Base-by-base conservation (phyloP, 805 yeast genomes). In the Candida dajiaensis region DNA sequence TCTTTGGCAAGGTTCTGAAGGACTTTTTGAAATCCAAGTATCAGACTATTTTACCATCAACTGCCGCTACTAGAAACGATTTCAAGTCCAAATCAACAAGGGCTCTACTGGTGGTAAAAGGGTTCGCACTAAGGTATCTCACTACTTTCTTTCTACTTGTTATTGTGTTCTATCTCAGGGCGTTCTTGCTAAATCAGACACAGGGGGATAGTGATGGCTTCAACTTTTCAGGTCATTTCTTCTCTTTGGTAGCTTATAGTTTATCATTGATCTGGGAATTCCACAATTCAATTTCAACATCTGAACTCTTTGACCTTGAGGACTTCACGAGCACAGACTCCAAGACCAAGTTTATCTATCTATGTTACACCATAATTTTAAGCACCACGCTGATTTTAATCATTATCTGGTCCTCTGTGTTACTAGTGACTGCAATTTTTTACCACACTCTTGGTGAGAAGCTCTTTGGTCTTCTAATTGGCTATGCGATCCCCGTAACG, bases 361-460 rank as follows among this genome's bases (percentile, higher is more conserved):
- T 25, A 13, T 36, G 39, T 9, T 36, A 36, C 19, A 36, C 39
- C 16, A 36, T 36, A 6, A 36, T 20, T 12, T 36, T 36, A n/a
- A 20, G n/a, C 22, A 12, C n/a, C 18, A 19, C 39, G 3, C 15
- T 36, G 12, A 3, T 36, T 20, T 19, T 36, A 7, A 20, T 36
- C 15, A 16, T 8, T 36, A 20, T 36, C 7, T 36, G 39, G 39
- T 20, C 22, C 16, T 18, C 16, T 2, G 16, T 36, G 16, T 68
- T 89, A 35, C 66, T 83, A 22, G 79, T 87, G 74, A 89, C 97
- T 1, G 76, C 88, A 44, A 69, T 85, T n/a, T 85, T 85, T 62
- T 89, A 88, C 71, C 97, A 89, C 64, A 79, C 90, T 1, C 59
- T 85, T n/a, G 48, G 67, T 2, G 97, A 89, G 58, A 89, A 88